Percentiles rank a stretch among this genome's conserved stretches.
Conservation (phyloP, 2,329 filamentous ascomycete genomes). For the Colletotrichum spaethianum region DNA sequence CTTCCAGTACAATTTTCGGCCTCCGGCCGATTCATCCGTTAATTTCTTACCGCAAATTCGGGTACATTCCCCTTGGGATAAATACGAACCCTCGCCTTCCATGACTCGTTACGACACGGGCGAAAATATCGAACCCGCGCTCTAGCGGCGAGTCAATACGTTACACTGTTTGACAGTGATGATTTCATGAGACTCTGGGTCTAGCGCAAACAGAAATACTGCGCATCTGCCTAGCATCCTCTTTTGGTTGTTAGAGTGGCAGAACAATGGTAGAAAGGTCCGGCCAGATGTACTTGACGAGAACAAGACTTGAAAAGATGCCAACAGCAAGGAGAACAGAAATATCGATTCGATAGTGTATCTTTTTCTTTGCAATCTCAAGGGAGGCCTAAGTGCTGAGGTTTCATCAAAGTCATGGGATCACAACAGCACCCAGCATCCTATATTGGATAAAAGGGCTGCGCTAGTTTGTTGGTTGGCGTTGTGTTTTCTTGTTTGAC, state of each 20-base stretch:
- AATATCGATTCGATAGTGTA: background rate
- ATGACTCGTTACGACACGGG: background rate
- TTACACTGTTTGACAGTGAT: too few species aligned
- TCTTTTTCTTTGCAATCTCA: background rate
- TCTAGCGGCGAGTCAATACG: too few species aligned
- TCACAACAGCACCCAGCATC: background rate
- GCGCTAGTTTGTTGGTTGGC: background rate
- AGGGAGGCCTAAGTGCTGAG: background rate
- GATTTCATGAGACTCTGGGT: background rate
- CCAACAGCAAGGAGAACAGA: background rate
- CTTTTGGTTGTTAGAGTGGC: background rate
- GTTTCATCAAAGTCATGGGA: background rate
- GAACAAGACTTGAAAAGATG: background rate
- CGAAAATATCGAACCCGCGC: too few species aligned
- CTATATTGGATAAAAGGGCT: background rate
- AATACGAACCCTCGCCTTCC: background rate
- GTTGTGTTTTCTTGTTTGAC: background rate
- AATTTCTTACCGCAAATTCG: background rate
- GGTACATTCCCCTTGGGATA: background rate
- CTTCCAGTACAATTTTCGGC: background rate
- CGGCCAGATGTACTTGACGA: background rate
- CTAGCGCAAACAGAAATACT: background rate
- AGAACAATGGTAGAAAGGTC: background rate
- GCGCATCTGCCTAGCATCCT: background rate
- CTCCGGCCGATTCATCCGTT: background rate